Evolutionary conservation across 2,329 filamentous ascomycete genomes (phyloP).

Genomic region (Coniochaeta sp.): DNA sequence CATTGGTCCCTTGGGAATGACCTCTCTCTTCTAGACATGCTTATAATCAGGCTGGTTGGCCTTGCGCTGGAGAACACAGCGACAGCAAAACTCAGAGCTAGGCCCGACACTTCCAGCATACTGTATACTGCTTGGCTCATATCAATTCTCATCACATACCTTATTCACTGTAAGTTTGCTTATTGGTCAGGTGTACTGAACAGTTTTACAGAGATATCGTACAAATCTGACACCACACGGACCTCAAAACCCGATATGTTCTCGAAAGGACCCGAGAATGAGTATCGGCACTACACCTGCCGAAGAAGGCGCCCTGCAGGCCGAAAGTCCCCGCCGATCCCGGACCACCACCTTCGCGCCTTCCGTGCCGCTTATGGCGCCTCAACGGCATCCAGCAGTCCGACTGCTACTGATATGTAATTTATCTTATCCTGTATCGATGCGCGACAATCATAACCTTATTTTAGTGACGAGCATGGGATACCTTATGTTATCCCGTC

Average conservation of each 20-base stretch:
- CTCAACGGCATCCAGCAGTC: background rate
- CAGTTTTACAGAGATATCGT: too few species aligned
- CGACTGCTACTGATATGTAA: background rate
- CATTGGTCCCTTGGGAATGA: too few species aligned
- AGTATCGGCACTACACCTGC: background rate
- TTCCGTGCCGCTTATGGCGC: background rate
- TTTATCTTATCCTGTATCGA: background rate
- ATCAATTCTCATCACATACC: too few species aligned
- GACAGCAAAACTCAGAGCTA: too few species aligned
- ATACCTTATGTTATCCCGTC: background rate
- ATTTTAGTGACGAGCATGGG: background rate
- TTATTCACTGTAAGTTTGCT: too few species aligned
- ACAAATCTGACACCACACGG: too few species aligned
- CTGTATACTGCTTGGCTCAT: too few species aligned
- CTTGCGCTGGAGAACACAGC: too few species aligned
- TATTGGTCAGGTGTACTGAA: background rate
- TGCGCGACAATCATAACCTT: background rate
- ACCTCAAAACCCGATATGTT: background rate
- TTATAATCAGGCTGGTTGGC: too few species aligned
- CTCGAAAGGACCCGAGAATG: background rate
- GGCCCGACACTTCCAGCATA: too few species aligned
- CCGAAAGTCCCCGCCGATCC: background rate
- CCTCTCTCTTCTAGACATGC: too few species aligned
- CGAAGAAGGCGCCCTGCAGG: background rate
- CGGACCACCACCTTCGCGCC: background rate